Conservation (phyloP, 345 rosid species). For the Eucalyptus cladocalyx region DNA sequence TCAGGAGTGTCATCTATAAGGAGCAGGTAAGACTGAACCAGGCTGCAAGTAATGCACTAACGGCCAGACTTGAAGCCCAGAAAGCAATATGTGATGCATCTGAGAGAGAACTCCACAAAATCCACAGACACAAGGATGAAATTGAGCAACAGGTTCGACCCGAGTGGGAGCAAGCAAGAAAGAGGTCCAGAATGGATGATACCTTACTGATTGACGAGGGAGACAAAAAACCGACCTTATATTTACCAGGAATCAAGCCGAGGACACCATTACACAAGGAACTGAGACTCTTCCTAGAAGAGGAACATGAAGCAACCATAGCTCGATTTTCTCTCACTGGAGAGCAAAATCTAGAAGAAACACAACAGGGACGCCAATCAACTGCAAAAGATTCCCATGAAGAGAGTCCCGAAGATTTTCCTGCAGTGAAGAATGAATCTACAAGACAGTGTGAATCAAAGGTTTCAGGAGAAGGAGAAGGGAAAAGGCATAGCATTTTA, state of each 20-base stretch:
- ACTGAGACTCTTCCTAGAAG: constrained; percentile 54
- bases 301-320: constrained; percentile 54
- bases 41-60: constrained; percentile 70
- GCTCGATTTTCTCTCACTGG: constrained; percentile 15
- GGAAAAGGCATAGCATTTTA: constrained; percentile 15
- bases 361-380: constrained; percentile 15
- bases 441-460: background rate
- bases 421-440: constrained; percentile 5
- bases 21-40: constrained; percentile 92
- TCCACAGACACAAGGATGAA: constrained; percentile 73
- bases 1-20: constrained; percentile 88
- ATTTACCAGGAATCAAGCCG: constrained; percentile 54
- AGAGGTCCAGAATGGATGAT: constrained; percentile 65
- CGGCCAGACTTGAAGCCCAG: constrained; percentile 91
- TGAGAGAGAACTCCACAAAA: constrained; percentile 83
- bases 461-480: constrained; percentile 32
- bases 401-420: constrained; percentile 12
- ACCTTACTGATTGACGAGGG: constrained; percentile 10
- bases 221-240: constrained; percentile 34
- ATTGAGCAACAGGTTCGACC: constrained; percentile 69
- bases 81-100: constrained; percentile 80
- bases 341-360: constrained; percentile 17
- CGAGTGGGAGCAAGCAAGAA: constrained; percentile 68
- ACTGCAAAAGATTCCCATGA: background rate
- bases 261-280: constrained; percentile 45